Conservation (phyloP, 495 filamentous ascomycete genomes). For the Penicillium robsamsonii region DNA sequence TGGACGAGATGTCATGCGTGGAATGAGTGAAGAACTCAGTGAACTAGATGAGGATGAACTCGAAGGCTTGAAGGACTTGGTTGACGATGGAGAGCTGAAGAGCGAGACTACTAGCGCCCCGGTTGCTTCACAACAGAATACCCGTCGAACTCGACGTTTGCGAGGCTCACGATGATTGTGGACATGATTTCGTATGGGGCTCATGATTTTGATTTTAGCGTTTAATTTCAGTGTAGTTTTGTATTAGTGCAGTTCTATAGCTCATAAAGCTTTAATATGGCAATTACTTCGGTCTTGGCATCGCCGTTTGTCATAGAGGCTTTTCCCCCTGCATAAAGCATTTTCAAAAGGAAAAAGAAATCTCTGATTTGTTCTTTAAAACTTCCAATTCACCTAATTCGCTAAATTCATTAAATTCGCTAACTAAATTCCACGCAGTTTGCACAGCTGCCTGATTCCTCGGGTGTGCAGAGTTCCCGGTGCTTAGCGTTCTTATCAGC, state of each 20-base stretch:
- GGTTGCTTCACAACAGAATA: slow-evolving; percentile 24
- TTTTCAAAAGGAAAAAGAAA: background rate
- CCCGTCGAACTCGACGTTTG: slow-evolving; percentile 41
- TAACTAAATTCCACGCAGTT: background rate
- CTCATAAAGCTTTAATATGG: background rate
- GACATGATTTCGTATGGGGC: slow-evolving; percentile 18
- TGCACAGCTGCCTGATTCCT: slow-evolving; percentile 12
- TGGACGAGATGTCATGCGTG: slow-evolving; percentile 69
- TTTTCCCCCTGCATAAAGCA: background rate
- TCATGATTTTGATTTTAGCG: slow-evolving; percentile 14
- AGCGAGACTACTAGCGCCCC: slow-evolving; percentile 4
- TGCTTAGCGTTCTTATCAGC: slow-evolving; percentile 30
- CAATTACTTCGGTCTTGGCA: slow-evolving; percentile 3
- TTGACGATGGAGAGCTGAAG: slow-evolving; percentile 41
- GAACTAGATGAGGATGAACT: slow-evolving; percentile 83
- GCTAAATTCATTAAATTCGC: background rate
- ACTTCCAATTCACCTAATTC: background rate
- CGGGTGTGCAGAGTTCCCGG: slow-evolving; percentile 25
- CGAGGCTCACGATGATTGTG: slow-evolving; percentile 34
- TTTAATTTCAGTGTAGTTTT: background rate
- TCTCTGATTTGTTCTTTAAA: background rate
- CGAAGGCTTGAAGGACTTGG: slow-evolving; percentile 56
- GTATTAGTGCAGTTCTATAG: background rate
- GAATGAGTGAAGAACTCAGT: slow-evolving; percentile 80
- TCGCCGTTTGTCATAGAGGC: background rate